These are phyloP conservation scores for Ogataea sp. DNA, from an alignment of 805 yeast genomes.

Conservation along the genomic window DNA sequence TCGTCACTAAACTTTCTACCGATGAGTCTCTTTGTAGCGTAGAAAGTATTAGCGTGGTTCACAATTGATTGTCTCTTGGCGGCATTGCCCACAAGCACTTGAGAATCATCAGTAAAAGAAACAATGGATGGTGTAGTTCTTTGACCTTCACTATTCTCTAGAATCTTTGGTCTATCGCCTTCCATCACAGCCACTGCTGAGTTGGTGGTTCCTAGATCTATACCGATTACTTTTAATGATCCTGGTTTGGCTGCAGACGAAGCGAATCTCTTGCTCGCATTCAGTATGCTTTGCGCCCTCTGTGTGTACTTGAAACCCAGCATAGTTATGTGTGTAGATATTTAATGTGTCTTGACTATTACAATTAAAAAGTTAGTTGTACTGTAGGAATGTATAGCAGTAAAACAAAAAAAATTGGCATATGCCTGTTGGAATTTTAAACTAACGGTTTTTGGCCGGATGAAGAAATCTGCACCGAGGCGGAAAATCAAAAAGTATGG, in stretches of 20 bases:
- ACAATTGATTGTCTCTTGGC: constrained; percentile 96
- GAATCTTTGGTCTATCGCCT: constrained; percentile 66
- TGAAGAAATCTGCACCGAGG: no score
- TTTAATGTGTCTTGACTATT: no score
- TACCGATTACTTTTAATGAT: constrained; percentile 58
- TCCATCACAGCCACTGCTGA: constrained; percentile 85
- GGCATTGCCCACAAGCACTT: constrained; percentile 86
- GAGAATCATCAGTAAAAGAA: constrained; percentile 88
- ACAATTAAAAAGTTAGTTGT: no score
- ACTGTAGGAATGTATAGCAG: no score
- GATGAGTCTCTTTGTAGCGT: constrained; percentile 90
- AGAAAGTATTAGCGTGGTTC: constrained; percentile 88
- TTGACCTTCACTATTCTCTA: constrained; percentile 72
- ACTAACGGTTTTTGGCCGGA: no score
- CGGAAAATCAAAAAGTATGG: no score
- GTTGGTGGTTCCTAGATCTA: constrained; percentile 84
- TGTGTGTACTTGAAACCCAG: no score
- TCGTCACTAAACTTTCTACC: constrained; percentile 86
- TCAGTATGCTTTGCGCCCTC: no score
- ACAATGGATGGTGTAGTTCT: constrained; percentile 91
- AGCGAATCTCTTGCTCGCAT: background rate
- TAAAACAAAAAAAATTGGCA: no score
- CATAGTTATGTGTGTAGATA: no score
- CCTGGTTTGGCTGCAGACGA: background rate
- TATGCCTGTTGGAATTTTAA: no score